These are phyloP conservation scores for Mycocentrospora acerina DNA, from an alignment of 2,329 filamentous ascomycete species.

Conservation along the genomic window DNA sequence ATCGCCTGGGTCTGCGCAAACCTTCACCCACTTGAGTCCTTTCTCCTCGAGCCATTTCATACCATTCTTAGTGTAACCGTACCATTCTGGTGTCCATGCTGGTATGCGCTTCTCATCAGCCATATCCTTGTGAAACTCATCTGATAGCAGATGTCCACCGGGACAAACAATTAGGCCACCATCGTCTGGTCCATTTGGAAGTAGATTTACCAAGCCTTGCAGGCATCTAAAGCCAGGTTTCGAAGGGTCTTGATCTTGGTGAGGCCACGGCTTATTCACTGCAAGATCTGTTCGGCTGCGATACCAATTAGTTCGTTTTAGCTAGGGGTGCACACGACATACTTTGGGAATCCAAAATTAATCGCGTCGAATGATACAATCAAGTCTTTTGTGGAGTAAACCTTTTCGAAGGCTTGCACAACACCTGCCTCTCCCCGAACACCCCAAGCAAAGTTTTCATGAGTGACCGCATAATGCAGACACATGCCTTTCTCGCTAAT, in stretches of 20 bases:
- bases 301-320: not conserved
- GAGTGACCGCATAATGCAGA: conserved; percentile 37
- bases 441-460: conserved; percentile 48
- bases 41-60: conserved; percentile 46
- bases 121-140: conserved; percentile 33
- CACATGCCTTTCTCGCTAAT: conserved; percentile 26
- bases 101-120: conserved; percentile 29
- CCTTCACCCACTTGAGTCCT: conserved; percentile 44
- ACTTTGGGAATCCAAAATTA: conserved; percentile 40
- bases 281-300: conserved; percentile 28
- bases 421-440: conserved; percentile 43
- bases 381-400: conserved; percentile 41
- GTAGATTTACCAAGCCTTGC: conserved; percentile 54
- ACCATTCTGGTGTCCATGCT: conserved; percentile 38
- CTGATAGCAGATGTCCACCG: conserved; percentile 31
- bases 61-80: conserved; percentile 33
- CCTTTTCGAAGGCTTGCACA: conserved; percentile 36
- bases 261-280: conserved; percentile 37
- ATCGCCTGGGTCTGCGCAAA: conserved; percentile 47
- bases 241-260: conserved; percentile 30
- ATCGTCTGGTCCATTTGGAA: conserved; percentile 40
- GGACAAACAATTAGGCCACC: conserved; percentile 41
- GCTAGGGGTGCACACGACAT: not conserved
- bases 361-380: conserved; percentile 43
- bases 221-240: conserved; percentile 53